These are phyloP conservation scores for Coemansia reversa DNA, from an alignment of 192 early-diverging fungal species.

Conservation along the genomic window DNA sequence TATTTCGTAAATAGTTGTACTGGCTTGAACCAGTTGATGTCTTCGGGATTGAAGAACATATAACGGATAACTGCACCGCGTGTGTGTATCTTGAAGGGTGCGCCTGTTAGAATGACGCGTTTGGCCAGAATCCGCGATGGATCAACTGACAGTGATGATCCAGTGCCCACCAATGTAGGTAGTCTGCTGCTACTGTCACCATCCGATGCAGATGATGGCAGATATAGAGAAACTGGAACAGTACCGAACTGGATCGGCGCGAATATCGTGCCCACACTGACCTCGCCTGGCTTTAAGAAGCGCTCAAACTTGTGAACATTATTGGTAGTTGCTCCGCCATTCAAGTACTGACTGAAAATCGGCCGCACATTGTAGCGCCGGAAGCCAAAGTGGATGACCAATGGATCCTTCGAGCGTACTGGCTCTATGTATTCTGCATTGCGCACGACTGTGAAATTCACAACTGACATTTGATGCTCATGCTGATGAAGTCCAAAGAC, in stretches of 20 bases:
- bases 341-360: slow-evolving; percentile 85
- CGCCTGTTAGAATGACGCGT: slow-evolving; percentile 89
- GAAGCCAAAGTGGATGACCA: slow-evolving; percentile 87
- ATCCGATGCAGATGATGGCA: slow-evolving; percentile 43
- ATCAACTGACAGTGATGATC: slow-evolving; percentile 71
- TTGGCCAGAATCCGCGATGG: slow-evolving; percentile 90
- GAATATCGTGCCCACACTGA: slow-evolving; percentile 82
- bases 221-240: slow-evolving; percentile 80
- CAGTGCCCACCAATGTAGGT: slow-evolving; percentile 71
- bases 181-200: slow-evolving; percentile 1
- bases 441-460: slow-evolving; percentile 78
- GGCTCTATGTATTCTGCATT: slow-evolving; percentile 70
- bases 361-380: slow-evolving; percentile 81
- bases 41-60: slow-evolving; percentile 96
- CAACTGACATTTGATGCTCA: slow-evolving; percentile 91
- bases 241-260: slow-evolving; percentile 89
- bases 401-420: slow-evolving; percentile 89
- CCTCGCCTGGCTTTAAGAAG: slow-evolving; percentile 75
- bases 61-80: slow-evolving; percentile 88
- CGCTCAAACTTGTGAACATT: slow-evolving; percentile 95
- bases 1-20: slow-evolving; percentile 89
- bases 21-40: slow-evolving; percentile 95
- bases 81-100: slow-evolving; percentile 94
- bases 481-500: slow-evolving; percentile 78
- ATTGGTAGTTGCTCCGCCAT: slow-evolving; percentile 76